Conservation (phyloP, 371 early-diverging fungal genomes). For the Lichtheimia hyalospora region DNA sequence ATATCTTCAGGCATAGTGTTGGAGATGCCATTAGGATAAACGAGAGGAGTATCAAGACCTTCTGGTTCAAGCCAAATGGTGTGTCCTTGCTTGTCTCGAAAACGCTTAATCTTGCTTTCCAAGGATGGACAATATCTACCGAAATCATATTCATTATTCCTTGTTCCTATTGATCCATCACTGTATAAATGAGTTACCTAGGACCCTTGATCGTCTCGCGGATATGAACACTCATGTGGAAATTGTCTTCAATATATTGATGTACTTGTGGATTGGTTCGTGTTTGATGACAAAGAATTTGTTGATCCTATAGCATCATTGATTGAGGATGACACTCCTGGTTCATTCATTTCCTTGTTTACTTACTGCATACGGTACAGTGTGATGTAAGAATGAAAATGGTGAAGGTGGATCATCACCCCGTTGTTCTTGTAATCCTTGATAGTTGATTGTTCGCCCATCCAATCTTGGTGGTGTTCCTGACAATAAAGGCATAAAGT, state of each 20-base stretch:
- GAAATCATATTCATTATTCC: too few relatives aligned
- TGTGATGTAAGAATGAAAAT: conserved; percentile 73
- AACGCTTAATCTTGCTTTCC: conserved; percentile 81
- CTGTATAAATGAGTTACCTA: conserved; percentile 29
- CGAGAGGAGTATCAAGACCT: conserved; percentile 65
- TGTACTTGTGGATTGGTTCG: conserved; percentile 72
- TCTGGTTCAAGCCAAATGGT: conserved; percentile 87
- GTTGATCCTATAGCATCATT: conserved; percentile 37
- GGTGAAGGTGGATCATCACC: conserved; percentile 79
- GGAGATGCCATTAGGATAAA: conserved; percentile 87
- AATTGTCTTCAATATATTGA: conserved; percentile 67
- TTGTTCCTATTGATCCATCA: neutral
- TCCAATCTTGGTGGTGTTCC: conserved; percentile 83
- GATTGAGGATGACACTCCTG: neutral
- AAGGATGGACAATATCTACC: conserved; percentile 78
- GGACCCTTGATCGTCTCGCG: conserved; percentile 84
- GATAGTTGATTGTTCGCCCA: conserved; percentile 74
- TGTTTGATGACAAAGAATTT: conserved; percentile 80
- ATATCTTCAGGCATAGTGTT: conserved; percentile 83
- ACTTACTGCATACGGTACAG: conserved; percentile 61
- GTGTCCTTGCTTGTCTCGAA: conserved; percentile 65
- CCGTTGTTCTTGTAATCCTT: conserved; percentile 60
- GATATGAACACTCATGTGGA: conserved; percentile 81
- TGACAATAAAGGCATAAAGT: neutral
- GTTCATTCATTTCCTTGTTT: neutral